These are phyloP conservation scores for Saturnispora gosingensis DNA, from an alignment of 805 yeast genomes.

Conservation along the genomic window DNA sequence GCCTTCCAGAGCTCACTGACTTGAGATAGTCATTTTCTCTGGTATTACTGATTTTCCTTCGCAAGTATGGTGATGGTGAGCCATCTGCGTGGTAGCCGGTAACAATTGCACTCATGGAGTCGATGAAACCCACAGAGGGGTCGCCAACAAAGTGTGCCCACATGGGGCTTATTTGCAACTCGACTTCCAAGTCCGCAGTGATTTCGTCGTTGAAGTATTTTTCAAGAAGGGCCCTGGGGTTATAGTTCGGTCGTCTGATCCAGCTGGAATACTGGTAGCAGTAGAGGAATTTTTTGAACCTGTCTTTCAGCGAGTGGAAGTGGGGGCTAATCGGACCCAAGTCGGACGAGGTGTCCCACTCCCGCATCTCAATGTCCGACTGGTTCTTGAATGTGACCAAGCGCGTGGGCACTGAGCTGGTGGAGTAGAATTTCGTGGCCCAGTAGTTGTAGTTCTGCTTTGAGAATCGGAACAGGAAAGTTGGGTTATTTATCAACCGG, in stretches of 20 bases:
- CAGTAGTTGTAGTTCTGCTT: conserved; percentile 1
- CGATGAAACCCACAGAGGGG: not conserved
- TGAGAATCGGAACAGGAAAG: not conserved
- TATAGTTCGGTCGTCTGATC: not conserved
- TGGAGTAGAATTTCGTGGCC: not conserved
- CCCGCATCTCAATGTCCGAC: not conserved
- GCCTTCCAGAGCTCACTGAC: not conserved
- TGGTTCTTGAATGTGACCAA: not conserved
- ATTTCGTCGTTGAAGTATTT: not conserved
- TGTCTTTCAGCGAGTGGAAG: not conserved
- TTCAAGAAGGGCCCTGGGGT: not conserved
- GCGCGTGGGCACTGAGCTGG: not conserved
- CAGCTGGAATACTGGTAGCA: not conserved
- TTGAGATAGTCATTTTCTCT: not conserved
- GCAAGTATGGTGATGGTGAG: not conserved
- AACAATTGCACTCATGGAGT: not conserved
- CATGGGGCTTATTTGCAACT: conserved; percentile 1
- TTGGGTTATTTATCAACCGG: not conserved
- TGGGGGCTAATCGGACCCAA: not conserved
- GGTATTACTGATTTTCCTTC: not conserved
- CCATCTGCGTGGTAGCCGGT: conserved; percentile 2
- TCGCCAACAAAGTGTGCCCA: not conserved
- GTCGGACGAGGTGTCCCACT: not conserved
- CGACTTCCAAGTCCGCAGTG: not conserved
- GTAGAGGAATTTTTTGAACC: not conserved